Evolutionary conservation across 164 flowering plant species (phyloP).

Genomic region (Paratinospora sagittata): DNA sequence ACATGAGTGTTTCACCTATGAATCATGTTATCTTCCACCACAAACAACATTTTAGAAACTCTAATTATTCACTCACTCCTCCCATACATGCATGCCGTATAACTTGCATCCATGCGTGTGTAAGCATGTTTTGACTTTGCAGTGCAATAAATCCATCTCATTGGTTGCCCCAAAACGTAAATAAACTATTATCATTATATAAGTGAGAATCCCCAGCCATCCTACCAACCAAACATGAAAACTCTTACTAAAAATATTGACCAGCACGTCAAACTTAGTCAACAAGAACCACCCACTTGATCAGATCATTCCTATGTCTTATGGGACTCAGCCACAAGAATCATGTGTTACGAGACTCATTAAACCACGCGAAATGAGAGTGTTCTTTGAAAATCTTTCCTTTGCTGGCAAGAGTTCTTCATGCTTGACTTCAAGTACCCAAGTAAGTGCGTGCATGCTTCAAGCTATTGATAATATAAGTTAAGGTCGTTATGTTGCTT

Average conservation of each 20-base stretch:
- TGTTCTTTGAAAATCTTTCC: constrained; percentile 17
- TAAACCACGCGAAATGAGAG: constrained; percentile 29
- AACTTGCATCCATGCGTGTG: constrained; percentile 20
- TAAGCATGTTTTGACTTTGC: constrained; percentile 12
- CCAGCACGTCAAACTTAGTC: constrained; percentile 10
- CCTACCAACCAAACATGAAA: neutral
- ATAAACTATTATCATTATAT: too few species aligned
- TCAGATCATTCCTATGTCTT: constrained; percentile 9
- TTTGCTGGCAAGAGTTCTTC: constrained; percentile 24
- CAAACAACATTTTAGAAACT: constrained; percentile 36
- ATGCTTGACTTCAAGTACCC: constrained; percentile 40
- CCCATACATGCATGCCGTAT: neutral
- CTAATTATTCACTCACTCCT: constrained; percentile 27
- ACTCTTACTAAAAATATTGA: neutral
- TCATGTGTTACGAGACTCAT: neutral
- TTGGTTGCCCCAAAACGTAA: constrained; percentile 9
- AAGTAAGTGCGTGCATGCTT: constrained; percentile 16
- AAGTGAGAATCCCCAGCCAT: too few species aligned
- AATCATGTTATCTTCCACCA: constrained; percentile 39
- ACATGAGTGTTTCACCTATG: constrained; percentile 30
- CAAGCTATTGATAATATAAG: neutral
- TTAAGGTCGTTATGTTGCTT: constrained; percentile 5
- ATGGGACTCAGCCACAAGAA: neutral
- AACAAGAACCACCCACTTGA: neutral
- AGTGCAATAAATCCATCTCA: constrained; percentile 18